These are phyloP conservation scores for Eucalyptus sp. DNA, from an alignment of 345 rosid species.

Conservation along the genomic window DNA sequence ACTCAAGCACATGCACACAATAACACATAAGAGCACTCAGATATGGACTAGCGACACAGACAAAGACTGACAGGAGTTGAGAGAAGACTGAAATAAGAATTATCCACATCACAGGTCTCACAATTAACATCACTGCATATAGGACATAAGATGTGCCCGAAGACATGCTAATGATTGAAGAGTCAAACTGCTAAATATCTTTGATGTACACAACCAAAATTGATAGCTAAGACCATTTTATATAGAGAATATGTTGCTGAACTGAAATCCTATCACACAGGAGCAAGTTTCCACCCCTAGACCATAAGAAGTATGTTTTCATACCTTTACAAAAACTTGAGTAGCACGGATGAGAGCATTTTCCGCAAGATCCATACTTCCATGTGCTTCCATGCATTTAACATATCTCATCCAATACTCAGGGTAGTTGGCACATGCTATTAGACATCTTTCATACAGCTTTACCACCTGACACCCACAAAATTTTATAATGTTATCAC, in stretches of 20 bases:
- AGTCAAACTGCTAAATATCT: not conserved
- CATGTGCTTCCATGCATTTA: conserved; percentile 68
- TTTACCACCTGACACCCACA: conserved; percentile 62
- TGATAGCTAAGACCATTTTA: not conserved
- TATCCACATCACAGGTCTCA: not conserved
- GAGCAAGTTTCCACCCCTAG: not conserved
- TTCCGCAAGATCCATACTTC: conserved; percentile 77
- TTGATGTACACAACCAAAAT: not conserved
- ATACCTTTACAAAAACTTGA: conserved; percentile 95
- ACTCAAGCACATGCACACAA: not conserved
- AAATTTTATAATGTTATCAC: not conserved
- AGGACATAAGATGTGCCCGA: not conserved
- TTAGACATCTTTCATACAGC: conserved; percentile 87
- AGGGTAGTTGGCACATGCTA: conserved; percentile 94
- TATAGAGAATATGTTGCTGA: not conserved
- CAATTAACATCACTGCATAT: not conserved
- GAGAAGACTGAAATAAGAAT: not conserved
- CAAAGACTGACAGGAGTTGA: not conserved
- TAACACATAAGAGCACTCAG: not conserved
- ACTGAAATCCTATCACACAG: not conserved
- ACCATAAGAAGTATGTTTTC: not conserved
- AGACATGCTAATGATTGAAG: not conserved
- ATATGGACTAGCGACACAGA: not conserved
- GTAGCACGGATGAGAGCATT: conserved; percentile 92
- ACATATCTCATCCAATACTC: conserved; percentile 90